Base-by-base conservation (phyloP, 345 rosid species). In the Eutrema yunnanense region DNA sequence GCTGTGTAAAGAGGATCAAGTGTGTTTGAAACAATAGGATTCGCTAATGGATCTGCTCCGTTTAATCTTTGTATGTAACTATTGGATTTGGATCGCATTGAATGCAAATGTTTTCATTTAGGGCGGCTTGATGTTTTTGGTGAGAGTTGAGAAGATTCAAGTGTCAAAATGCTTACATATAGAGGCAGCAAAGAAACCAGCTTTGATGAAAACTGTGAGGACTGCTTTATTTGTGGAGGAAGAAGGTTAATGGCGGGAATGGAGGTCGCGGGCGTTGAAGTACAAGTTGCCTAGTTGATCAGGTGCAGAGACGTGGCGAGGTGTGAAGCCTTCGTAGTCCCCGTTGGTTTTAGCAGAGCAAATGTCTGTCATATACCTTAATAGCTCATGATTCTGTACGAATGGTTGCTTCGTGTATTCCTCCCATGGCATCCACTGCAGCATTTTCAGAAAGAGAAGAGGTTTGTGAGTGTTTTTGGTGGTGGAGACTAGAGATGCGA, bases 391-490 rank as follows among this genome's bases (percentile, higher is more conserved):
- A 4, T 59, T 69, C 62, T 74, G 75, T 32, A 80, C 78, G 46
- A 65, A 67, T 42, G 83, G 80, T 44, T 80, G 81, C 22, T 74
- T 74, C 40, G 33, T 63, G 71, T 77, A 82, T 67, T 80, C 81
- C 47, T 77, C 82, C 76, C 80, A 71, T 12, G 88, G 89, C 96
- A 89, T 89, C 93, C 95, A 91, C 96, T 91, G 86, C 67, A 77
- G 16, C 29, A 67, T 36, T 74, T 67, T 34, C 51, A 79, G 51
- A 69, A 29, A n/a, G 62, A 53, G 26, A 38, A 37, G 32, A 50
- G 67, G 55, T 9, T 38, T 1, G 51, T 49, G 22, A 53, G 44
- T 27, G 78, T 54, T 41, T 38, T 43, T 13, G 34, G 30, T 52
- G 37, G 65, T 44, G 8, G 62, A 67, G 73, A 58, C 42, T 66